Base-by-base conservation (phyloP, 2,329 filamentous ascomycete species). In the Aspergillus flavus region DNA sequence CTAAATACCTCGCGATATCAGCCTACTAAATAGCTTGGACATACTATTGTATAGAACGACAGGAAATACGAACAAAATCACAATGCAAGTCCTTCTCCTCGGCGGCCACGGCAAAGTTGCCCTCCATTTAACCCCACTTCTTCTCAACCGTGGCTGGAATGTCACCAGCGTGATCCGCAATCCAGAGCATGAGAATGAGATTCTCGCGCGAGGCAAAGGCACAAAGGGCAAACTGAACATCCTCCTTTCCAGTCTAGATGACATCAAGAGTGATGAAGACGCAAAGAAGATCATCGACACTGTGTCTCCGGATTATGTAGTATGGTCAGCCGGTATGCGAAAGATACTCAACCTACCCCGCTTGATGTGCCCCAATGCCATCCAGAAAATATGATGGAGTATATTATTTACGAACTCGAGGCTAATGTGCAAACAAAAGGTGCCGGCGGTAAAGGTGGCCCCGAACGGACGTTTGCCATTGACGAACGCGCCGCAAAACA, bases 21-120 rank as follows among this genome's bases (percentile, higher is more conserved):
- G 10, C 46, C 11, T 23, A 26, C 10, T 34, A 1, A 9, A 28
- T 41, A 30, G 12, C 14, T 30, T n/a, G 14, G 19, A 30, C 7
- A 50, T 48, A 46, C 4, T 19, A 50, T 50, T 19, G 14, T 30
- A n/a, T 10, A 4, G 14, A 19, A 32, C 16, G 26, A 34, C 16
- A 52, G 48, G 4, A 23, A n/a, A 16, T 23, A 23, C 45, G 12
- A 30, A 21, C 19, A n/a, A 50, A 32, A 1, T 3, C 26, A 74
- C 59, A 61, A 76, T 76, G 73, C 81, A 76, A 82, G 87, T 94
- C 63, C 87, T 94, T 64, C 79, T 95, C 68, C 86, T 95, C 66
- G 92, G 92, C 72, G 92, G 92, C 71, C 91, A 94, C 80, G 92
- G 92, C 80, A 92, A 93, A 75, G 79, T 95, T 64, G 86, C 91